Percentiles rank a stretch among this genome's conserved stretches.
Evolutionary conservation across 225 moss, liverwort and hornwort species (phyloP).

Genomic region (Marchantia polymorpha): DNA sequence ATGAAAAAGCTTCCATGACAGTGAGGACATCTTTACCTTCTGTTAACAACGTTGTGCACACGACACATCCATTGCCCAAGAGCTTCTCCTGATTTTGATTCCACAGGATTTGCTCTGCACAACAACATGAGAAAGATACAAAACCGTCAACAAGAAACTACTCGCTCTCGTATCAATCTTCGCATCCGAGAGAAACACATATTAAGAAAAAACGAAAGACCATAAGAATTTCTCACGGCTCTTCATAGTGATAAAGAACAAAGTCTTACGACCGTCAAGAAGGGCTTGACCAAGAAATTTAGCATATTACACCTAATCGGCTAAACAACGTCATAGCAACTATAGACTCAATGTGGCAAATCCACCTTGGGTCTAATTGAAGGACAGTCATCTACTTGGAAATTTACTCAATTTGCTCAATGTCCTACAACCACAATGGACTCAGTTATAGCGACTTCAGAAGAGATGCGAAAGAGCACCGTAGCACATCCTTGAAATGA

Average conservation of each 20-base stretch:
- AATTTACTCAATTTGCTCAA: no score
- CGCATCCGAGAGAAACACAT: no score
- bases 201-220: no score
- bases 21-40: conserved; percentile 52
- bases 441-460: not conserved
- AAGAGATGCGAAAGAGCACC: conserved; percentile 36
- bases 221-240: not conserved
- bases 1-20: not conserved
- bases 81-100: conserved; percentile 55
- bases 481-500: conserved; percentile 83
- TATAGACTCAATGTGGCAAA: no score
- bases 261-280: not conserved
- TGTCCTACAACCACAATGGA: no score
- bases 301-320: not conserved
- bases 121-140: not conserved
- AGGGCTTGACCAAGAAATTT: not conserved
- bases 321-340: no score
- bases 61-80: conserved; percentile 85
- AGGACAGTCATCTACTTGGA: no score
- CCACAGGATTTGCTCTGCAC: conserved; percentile 67
- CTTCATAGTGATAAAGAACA: not conserved
- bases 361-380: no score
- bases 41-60: conserved; percentile 91
- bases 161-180: not conserved
- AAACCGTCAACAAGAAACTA: not conserved